Conservation (phyloP, 176 grass and related monocot species). For the Calamus simplicifolius region DNA sequence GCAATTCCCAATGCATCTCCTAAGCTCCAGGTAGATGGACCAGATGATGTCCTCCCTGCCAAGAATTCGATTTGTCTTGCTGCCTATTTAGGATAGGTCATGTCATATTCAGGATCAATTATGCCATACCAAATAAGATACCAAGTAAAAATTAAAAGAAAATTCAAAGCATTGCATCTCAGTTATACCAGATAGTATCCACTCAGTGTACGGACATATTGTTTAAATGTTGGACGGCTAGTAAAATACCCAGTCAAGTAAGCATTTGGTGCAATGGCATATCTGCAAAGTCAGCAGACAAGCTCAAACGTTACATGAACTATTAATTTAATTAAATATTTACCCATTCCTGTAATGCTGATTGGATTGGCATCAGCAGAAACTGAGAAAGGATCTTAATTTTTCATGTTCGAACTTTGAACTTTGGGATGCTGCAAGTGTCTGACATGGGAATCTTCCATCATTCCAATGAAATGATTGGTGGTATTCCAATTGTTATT, state of each 20-base stretch:
- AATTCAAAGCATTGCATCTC: not conserved
- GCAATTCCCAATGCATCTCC: constrained; percentile 74
- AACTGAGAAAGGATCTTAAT: no score
- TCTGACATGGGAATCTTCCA: no score
- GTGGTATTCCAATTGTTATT: no score
- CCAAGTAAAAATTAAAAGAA: not conserved
- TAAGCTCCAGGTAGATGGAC: constrained; percentile 61
- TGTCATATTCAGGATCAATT: not conserved
- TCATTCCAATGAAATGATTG: no score
- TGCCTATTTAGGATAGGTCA: constrained; percentile 35
- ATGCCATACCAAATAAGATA: not conserved
- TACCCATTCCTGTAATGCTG: no score
- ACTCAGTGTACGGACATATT: constrained; percentile 69
- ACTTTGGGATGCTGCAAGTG: no score
- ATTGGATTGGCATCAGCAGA: no score
- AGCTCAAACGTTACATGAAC: not conserved
- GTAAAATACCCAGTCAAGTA: constrained; percentile 97
- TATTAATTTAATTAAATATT: no score
- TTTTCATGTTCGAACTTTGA: no score
- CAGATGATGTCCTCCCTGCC: constrained; percentile 24
- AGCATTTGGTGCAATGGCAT: constrained; percentile 69
- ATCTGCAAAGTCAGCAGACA: constrained; percentile 26
- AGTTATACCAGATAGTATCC: constrained; percentile 78
- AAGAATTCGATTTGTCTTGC: constrained; percentile 79
- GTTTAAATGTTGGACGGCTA: constrained; percentile 76